Evolutionary conservation across 352 stramenopile genomes (phyloP).

Genomic region (Phytophthora ohioensis): DNA sequence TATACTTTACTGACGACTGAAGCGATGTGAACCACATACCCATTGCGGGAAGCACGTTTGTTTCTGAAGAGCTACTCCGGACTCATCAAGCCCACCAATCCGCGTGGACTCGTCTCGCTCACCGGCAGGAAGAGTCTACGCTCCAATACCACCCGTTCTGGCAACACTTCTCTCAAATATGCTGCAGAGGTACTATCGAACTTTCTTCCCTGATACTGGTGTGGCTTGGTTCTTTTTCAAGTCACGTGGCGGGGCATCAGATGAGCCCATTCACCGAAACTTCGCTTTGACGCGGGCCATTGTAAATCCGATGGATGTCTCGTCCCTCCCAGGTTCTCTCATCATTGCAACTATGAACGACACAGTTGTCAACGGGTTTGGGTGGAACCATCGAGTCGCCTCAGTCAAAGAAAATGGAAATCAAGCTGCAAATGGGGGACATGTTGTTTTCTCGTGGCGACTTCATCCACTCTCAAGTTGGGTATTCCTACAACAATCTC

Average conservation of each 20-base stretch:
- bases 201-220: neutral
- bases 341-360: neutral
- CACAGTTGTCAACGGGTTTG: neutral
- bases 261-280: neutral
- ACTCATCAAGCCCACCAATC: neutral
- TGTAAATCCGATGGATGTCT: neutral
- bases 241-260: neutral
- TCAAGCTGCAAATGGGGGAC: neutral
- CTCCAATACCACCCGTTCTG: neutral
- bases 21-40: no score
- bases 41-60: no score
- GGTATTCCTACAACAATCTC: neutral
- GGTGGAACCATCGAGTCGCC: neutral
- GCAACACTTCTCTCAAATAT: neutral
- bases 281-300: neutral
- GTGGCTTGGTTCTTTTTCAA: neutral
- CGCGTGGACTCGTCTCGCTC: neutral
- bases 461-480: neutral
- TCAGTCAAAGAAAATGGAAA: neutral
- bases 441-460: neutral
- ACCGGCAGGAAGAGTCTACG: neutral
- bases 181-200: neutral
- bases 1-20: no score
- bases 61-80: no score
- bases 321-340: neutral